Conservation (phyloP, 1,284 basidiomycete species). For the Marasmius sp. region DNA sequence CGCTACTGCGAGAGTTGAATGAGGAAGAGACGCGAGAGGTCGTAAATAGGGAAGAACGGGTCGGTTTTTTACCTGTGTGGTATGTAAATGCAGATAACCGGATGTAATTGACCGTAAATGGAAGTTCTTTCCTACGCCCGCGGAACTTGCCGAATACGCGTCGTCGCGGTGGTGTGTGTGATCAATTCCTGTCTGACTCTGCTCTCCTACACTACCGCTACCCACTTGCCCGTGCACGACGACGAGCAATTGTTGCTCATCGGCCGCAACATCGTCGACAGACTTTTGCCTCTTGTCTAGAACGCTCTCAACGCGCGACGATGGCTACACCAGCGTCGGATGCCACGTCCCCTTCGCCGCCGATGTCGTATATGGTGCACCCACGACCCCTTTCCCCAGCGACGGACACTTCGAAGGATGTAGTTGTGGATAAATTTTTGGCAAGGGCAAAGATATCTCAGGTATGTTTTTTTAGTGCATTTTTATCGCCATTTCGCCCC, state of each 20-base stretch:
- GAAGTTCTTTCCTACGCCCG: neutral
- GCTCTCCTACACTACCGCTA: conserved; percentile 30
- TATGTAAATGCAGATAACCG: neutral
- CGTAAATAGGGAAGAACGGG: conserved; percentile 60
- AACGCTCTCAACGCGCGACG: conserved; percentile 34
- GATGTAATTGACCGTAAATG: neutral
- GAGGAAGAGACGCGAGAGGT: conserved; percentile 55
- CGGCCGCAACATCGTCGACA: neutral
- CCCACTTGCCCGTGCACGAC: conserved; percentile 15
- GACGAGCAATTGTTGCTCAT: conserved; percentile 29
- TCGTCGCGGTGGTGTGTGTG: conserved; percentile 7
- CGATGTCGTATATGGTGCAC: conserved; percentile 54
- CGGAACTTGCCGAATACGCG: conserved; percentile 2
- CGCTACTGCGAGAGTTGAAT: conserved; percentile 45
- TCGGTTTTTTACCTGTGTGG: conserved; percentile 64
- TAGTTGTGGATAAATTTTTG: conserved; percentile 63
- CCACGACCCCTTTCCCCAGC: conserved; percentile 36
- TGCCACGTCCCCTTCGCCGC: conserved; percentile 74
- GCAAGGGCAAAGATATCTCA: conserved; percentile 74
- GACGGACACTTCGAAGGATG: conserved; percentile 34
- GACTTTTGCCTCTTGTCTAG: neutral
- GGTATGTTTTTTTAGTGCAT: conserved; percentile 47
- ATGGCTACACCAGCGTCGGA: conserved; percentile 79
- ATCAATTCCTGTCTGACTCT: conserved; percentile 1
- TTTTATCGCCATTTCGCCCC: conserved; percentile 12